These are phyloP conservation scores for Neurospora tetraspora DNA, from an alignment of 495 filamentous ascomycete genomes.

Conservation along the genomic window DNA sequence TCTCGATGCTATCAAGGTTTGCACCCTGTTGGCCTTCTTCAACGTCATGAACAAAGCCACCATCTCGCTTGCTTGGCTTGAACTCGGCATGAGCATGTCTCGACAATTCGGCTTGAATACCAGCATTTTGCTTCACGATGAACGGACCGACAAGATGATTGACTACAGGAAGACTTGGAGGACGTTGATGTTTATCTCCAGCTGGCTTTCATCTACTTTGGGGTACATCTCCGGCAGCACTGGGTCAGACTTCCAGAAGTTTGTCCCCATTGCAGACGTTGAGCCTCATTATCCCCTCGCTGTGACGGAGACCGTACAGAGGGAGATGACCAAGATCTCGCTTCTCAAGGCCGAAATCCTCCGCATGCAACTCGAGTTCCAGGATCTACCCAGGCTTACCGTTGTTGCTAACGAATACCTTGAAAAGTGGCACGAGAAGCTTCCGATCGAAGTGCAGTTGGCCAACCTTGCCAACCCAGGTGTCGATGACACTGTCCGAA, in stretches of 20 bases:
- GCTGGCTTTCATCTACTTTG: conserved; percentile 25
- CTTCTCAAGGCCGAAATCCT: conserved; percentile 21
- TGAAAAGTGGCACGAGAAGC: conserved; percentile 3
- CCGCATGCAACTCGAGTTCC: conserved; percentile 15
- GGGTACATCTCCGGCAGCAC: conserved; percentile 20
- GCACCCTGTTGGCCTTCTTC: conserved; percentile 20
- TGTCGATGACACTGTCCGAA: conserved; percentile 4
- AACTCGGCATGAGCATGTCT: conserved; percentile 17
- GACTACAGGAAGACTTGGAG: conserved; percentile 21
- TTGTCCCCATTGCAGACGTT: conserved; percentile 11
- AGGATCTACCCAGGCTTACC: conserved; percentile 11
- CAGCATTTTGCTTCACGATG: not conserved
- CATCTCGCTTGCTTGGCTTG: conserved; percentile 19
- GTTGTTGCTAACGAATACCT: conserved; percentile 10
- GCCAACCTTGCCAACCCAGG: conserved; percentile 9
- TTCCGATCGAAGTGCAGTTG: conserved; percentile 2
- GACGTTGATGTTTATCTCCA: conserved; percentile 20
- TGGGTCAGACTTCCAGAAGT: conserved; percentile 11
- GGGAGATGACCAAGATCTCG: conserved; percentile 22
- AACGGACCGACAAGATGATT: conserved; percentile 14
- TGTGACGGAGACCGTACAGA: conserved; percentile 13
- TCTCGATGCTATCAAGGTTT: conserved; percentile 23
- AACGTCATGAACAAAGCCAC: conserved; percentile 23
- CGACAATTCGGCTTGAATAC: conserved; percentile 8
- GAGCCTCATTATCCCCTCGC: not conserved